A percentile compares a stretch with the other conserved stretches of the same genome.
These are phyloP conservation scores for Paracoccidioides brasiliensis DNA, from an alignment of 2,329 filamentous ascomycete species.

Conservation along the genomic window DNA sequence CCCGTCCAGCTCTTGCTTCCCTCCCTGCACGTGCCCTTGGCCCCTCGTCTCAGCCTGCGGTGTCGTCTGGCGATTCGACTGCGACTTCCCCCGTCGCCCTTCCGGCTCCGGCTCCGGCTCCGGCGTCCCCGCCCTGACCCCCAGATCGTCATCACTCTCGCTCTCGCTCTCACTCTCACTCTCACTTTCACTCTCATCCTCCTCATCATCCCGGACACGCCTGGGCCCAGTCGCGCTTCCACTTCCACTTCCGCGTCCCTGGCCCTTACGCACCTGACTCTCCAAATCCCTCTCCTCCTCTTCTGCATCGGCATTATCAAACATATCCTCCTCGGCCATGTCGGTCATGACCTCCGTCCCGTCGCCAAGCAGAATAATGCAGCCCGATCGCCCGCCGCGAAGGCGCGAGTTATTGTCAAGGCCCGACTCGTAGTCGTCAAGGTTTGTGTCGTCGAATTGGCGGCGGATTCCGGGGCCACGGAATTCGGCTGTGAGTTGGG, in stretches of 20 bases:
- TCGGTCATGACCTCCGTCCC: conserved; percentile 86
- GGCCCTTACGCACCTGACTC: conserved; percentile 60
- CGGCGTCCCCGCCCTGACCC: too few relatives aligned
- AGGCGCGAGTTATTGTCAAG: conserved; percentile 32
- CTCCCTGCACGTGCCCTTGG: too few relatives aligned
- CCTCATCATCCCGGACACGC: too few relatives aligned
- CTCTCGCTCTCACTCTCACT: too few relatives aligned
- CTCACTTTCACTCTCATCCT: conserved; percentile 10
- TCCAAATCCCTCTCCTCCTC: conserved; percentile 70
- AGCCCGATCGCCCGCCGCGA: conserved; percentile 58
- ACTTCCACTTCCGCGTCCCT: too few relatives aligned
- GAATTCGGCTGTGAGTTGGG: conserved; percentile 56
- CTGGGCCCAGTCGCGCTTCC: too few relatives aligned
- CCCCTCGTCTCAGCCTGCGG: too few relatives aligned
- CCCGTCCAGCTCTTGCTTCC: too few relatives aligned
- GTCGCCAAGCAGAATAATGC: conserved; percentile 90
- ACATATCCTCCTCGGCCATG: conserved; percentile 83
- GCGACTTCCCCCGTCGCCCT: conserved; percentile 17
- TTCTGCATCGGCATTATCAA: conserved; percentile 57
- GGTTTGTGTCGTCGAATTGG: conserved; percentile 62
- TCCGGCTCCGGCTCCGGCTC: conserved; percentile 15
- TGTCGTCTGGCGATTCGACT: too few relatives aligned
- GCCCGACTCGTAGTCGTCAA: conserved; percentile 41
- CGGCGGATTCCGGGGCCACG: conserved; percentile 70
- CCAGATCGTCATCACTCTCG: too few relatives aligned